These are phyloP conservation scores for Vitis rupestris DNA, from an alignment of 164 flowering plant genomes.

Conservation along the genomic window DNA sequence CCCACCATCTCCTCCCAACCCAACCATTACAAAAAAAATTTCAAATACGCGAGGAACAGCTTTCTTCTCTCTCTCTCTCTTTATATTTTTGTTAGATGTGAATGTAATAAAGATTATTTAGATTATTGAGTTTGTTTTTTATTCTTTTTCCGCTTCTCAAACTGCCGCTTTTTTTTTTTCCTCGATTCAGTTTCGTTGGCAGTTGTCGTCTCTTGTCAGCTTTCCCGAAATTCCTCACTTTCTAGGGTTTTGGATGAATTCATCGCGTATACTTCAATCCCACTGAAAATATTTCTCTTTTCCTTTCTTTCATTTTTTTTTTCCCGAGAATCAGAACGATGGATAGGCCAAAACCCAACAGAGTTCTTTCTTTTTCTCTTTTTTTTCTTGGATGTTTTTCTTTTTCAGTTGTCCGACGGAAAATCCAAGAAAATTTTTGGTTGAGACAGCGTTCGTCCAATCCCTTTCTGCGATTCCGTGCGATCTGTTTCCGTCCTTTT, in stretches of 20 bases:
- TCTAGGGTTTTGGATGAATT: background rate
- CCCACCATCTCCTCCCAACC: slow-evolving; percentile 33
- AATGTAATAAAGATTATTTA: background rate
- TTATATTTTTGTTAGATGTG: too few relatives aligned
- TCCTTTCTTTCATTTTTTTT: too few relatives aligned
- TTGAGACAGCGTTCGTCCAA: slow-evolving; percentile 18
- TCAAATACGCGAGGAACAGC: background rate
- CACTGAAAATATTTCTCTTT: too few relatives aligned
- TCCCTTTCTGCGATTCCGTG: slow-evolving; percentile 30
- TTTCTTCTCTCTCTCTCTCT: too few relatives aligned
- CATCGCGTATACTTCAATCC: too few relatives aligned
- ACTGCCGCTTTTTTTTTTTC: slow-evolving; percentile 6
- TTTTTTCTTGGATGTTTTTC: background rate
- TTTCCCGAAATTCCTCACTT: slow-evolving; percentile 18
- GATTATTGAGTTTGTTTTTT: slow-evolving; percentile 9
- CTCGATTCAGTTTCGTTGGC: background rate
- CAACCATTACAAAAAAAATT: background rate
- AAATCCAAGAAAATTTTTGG: slow-evolving; percentile 14
- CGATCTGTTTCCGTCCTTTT: background rate
- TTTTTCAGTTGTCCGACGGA: background rate
- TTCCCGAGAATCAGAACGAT: too few relatives aligned
- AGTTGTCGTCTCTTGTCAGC: slow-evolving; percentile 8
- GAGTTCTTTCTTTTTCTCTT: background rate
- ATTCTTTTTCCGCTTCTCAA: slow-evolving; percentile 1
- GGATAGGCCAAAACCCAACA: slow-evolving; percentile 8